These are phyloP conservation scores for Peronospora farinosa DNA, from an alignment of 352 stramenopile genomes.

Conservation along the genomic window DNA sequence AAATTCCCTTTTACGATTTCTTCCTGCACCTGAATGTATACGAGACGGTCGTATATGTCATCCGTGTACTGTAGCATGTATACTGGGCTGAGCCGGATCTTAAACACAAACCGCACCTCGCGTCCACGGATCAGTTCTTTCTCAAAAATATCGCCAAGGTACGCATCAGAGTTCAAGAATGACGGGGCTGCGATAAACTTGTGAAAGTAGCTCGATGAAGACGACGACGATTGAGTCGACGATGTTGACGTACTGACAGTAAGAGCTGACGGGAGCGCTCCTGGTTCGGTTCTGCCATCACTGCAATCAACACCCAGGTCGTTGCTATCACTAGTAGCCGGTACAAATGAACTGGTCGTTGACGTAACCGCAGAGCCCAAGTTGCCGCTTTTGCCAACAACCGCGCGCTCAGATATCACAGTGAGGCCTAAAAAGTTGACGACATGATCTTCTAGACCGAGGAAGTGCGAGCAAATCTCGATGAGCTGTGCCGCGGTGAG, in stretches of 20 bases:
- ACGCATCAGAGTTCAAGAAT: conserved; percentile 80
- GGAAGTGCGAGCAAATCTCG: conserved; percentile 89
- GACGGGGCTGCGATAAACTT: conserved; percentile 69
- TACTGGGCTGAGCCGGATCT: conserved; percentile 85
- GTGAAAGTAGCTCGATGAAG: conserved; percentile 61
- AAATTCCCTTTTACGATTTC: conserved; percentile 88
- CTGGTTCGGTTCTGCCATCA: conserved; percentile 9
- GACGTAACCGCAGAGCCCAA: conserved; percentile 19
- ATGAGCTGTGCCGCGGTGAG: conserved; percentile 87
- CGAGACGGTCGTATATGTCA: conserved; percentile 74
- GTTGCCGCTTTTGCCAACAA: conserved; percentile 18
- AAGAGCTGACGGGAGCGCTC: conserved; percentile 14
- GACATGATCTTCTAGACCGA: conserved; percentile 85
- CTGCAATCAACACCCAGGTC: conserved; percentile 25
- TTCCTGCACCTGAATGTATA: conserved; percentile 90
- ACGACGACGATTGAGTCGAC: conserved; percentile 30
- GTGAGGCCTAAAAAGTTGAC: conserved; percentile 68
- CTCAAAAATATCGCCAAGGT: conserved; percentile 89
- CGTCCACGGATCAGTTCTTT: conserved; percentile 83
- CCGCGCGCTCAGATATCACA: conserved; percentile 44
- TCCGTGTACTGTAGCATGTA: conserved; percentile 81
- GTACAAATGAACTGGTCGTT: conserved; percentile 30
- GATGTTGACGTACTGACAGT: conserved; percentile 24
- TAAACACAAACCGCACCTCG: conserved; percentile 90
- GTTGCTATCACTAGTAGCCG: conserved; percentile 23